These are phyloP conservation scores for Gamarada debralockiae DNA, from an alignment of 495 filamentous ascomycete genomes.

Conservation along the genomic window DNA sequence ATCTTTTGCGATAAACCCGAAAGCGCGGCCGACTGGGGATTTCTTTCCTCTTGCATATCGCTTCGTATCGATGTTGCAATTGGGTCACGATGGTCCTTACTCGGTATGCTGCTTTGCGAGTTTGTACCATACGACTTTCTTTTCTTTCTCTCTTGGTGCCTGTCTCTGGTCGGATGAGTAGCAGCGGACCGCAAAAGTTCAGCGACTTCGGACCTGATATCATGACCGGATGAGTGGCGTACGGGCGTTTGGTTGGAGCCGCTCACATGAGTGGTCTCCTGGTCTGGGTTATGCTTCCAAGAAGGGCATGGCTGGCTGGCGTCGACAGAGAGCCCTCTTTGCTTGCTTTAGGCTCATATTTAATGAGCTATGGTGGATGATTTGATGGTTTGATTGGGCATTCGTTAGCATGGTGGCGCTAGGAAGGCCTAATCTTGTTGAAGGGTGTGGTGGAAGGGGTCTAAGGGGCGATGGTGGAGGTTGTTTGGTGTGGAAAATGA, in stretches of 20 bases:
- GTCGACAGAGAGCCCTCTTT: conserved; percentile 20
- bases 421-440: conserved; percentile 4
- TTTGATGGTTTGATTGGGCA: conserved; percentile 3
- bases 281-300: conserved; percentile 22
- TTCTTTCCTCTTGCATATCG: conserved; percentile 7
- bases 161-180: conserved; percentile 21
- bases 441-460: conserved; percentile 12
- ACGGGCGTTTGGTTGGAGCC: conserved; percentile 15
- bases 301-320: conserved; percentile 22
- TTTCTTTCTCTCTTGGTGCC: conserved; percentile 16
- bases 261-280: conserved; percentile 21
- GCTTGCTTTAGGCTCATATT: conserved; percentile 8
- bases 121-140: conserved; percentile 30
- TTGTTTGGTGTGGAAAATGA: conserved; percentile 13
- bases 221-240: conserved; percentile 24
- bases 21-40: conserved; percentile 9
- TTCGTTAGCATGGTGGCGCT: conserved; percentile 13
- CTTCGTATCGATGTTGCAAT: neutral
- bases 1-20: conserved; percentile 24
- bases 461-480: conserved; percentile 12
- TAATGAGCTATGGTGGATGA: conserved; percentile 15
- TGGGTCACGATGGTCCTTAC: conserved; percentile 8
- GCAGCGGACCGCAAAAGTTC: conserved; percentile 26
- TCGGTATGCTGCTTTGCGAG: conserved; percentile 9
- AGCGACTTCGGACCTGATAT: conserved; percentile 24